Conservation (phyloP, 306 rosid genomes). For the Cucumis hystrix region DNA sequence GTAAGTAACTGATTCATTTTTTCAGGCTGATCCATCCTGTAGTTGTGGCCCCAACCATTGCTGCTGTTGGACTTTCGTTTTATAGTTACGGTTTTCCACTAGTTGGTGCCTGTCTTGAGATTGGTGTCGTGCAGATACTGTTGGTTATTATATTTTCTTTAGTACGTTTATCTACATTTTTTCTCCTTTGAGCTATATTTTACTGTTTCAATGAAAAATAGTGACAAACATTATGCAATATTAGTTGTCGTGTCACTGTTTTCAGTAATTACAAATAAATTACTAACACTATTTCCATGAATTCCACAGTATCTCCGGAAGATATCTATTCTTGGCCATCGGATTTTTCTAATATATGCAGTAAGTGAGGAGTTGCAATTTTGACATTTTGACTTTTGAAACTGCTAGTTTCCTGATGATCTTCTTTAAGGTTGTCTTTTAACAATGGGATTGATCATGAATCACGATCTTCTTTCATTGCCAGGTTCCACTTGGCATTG, state of each 20-base stretch:
- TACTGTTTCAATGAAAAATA: neutral
- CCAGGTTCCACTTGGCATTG: constrained; percentile 96
- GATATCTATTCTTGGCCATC: constrained; percentile 89
- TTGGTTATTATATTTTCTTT: constrained; percentile 75
- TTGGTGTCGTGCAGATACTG: constrained; percentile 86
- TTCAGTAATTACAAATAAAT: neutral
- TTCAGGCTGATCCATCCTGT: constrained; percentile 96
- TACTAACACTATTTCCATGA: constrained; percentile 6
- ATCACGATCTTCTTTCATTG: constrained; percentile 16
- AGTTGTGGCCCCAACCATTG: constrained; percentile 92
- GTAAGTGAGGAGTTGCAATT: constrained; percentile 34
- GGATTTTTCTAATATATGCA: constrained; percentile 80
- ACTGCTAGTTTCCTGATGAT: neutral
- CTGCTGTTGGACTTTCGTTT: constrained; percentile 98
- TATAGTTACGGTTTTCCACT: constrained; percentile 85
- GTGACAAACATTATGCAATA: neutral
- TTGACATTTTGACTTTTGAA: neutral
- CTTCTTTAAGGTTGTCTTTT: neutral
- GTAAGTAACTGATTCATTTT: constrained; percentile 2
- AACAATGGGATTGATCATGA: neutral
- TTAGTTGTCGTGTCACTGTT: neutral
- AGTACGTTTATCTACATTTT: constrained; percentile 42
- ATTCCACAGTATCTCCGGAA: constrained; percentile 79
- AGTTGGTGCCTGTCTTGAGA: constrained; percentile 89
- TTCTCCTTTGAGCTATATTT: neutral